Base-by-base conservation (phyloP, 2,329 filamentous ascomycete species). In the Xylariaceae sp. region DNA sequence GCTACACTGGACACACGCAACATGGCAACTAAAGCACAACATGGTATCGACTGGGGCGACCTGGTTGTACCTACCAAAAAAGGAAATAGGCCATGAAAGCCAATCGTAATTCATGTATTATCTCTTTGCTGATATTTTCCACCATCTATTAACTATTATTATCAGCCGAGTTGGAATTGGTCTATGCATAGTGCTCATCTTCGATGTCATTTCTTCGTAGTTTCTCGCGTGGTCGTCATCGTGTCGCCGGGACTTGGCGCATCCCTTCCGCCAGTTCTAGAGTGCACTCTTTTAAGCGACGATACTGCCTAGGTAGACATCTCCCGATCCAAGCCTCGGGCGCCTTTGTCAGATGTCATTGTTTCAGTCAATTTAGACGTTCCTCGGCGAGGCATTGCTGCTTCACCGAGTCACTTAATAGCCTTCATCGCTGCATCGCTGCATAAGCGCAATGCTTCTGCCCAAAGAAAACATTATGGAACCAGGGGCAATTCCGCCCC, bases 211-310 rank as follows among this genome's bases (percentile, higher is more conserved):
- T 35, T 39, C 24, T 15, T 26, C 36, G 49, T 47, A 43, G 24
- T 3, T 33, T 30, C 27, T 55, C 53, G 51, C 53, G 47, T 55
- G 53, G 47, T 29, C 42, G 7, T 8, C 27, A 33, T 35, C 23
- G 42, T 33, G 42, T 40, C 47, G 43, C 37, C 53, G 53, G 53
- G 53, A 50, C 47, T 29, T 51, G 53, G 53, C 53, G 53, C 51
- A 43, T 39, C 37, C 53, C 53, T 55, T 55, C 41, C 32, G 23
- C 29, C 37, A 24, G 18, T 41, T 27, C 32, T 41, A 40, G 23
- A 23, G 11, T 15, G n/a, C 18, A 23, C 30, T 21, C 11, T 36
- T n/a, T n/a, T n/a, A n/a, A n/a, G n/a, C n/a, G n/a, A n/a, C n/a
- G n/a, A n/a, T n/a, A n/a, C n/a, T n/a, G n/a, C n/a, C n/a, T n/a